phyloP scores from a whole-genome alignment of 1,284 basidiomycete species.

The Somion occarium region DNA sequence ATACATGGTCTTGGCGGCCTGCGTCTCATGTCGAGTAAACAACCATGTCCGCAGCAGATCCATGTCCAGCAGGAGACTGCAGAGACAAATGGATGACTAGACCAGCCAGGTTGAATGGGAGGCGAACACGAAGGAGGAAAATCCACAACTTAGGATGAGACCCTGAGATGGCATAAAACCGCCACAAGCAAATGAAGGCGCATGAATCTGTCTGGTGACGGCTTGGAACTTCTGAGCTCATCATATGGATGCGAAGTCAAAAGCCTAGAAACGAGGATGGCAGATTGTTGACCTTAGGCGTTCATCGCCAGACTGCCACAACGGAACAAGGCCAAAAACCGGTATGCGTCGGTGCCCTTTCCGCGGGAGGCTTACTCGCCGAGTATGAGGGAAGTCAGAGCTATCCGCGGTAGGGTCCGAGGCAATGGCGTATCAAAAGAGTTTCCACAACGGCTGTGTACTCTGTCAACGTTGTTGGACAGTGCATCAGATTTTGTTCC shows the following conservation, averaged over 20 bases:
- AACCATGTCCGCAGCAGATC: not conserved
- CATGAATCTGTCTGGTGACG: too few relatives aligned
- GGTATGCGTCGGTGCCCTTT: too few relatives aligned
- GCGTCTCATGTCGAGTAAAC: not conserved
- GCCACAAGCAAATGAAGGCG: too few relatives aligned
- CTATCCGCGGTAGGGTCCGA: not conserved
- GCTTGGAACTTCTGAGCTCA: too few relatives aligned
- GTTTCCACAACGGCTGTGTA: not conserved
- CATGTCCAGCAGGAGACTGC: not conserved
- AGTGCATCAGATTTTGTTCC: not conserved
- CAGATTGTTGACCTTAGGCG: not conserved
- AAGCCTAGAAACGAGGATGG: not conserved
- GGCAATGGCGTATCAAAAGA: not conserved
- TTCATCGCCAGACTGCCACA: not conserved
- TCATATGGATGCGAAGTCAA: too few relatives aligned
- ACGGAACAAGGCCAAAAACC: too few relatives aligned
- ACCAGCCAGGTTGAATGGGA: conserved; percentile 1
- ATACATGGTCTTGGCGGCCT: conserved; percentile 9
- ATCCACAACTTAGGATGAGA: too few relatives aligned
- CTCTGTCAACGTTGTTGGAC: not conserved
- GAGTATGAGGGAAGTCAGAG: too few relatives aligned
- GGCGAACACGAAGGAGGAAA: not conserved
- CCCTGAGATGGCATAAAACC: too few relatives aligned
- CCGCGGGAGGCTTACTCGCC: too few relatives aligned
- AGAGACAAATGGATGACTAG: not conserved